Evolutionary conservation across 352 stramenopile genomes (phyloP), one percentile per base, ranked within the genome.

Genomic region (Phytophthora pseudosyringae): DNA sequence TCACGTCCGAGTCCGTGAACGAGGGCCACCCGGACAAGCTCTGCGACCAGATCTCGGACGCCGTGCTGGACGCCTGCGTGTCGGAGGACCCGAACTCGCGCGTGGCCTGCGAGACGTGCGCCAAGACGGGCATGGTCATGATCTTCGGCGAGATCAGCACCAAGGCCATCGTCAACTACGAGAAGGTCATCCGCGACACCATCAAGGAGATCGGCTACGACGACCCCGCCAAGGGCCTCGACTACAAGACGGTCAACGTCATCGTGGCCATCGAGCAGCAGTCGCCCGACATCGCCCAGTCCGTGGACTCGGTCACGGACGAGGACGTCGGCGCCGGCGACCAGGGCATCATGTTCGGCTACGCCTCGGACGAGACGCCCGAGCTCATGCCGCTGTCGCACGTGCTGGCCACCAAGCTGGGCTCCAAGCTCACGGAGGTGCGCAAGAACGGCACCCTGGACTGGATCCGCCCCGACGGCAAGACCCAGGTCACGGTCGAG

Each of bases 91-190:
- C 98, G 53, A 95, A 98, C 75, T 99, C 97, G 64, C 97, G 98
- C 75, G 97, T 99, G 40, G 97, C 98, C 28, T 99, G 97, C 64
- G 98, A 99, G 86, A 99, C 97, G 31, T 98, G 96, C 82, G 97
- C 94, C 69, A 99, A 99, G 90, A 99, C 97, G 3, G 97, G 97
- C 73, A 99, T 99, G 91, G 97, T 99, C 64, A 99, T 99, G 97
- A 98, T 99, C 73, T 99, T 99, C 73, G 98, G 98, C 60, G 98
- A 99, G 89, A 99, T 99, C 80, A 99, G 96, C 64, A 99, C 97
- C 54, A 98, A 97, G 70, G 97, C 97, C 52, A 98, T 97, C 41
- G 97, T 99, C 43, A 99, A 99, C 83, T 99, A 99, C 87, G 98
- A 99, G 81, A 97, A 99, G 81, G 90, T 98, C 43, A 98, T 99